Conservation (phyloP, 2,329 filamentous ascomycete genomes). For the Colletotrichum sp. region DNA sequence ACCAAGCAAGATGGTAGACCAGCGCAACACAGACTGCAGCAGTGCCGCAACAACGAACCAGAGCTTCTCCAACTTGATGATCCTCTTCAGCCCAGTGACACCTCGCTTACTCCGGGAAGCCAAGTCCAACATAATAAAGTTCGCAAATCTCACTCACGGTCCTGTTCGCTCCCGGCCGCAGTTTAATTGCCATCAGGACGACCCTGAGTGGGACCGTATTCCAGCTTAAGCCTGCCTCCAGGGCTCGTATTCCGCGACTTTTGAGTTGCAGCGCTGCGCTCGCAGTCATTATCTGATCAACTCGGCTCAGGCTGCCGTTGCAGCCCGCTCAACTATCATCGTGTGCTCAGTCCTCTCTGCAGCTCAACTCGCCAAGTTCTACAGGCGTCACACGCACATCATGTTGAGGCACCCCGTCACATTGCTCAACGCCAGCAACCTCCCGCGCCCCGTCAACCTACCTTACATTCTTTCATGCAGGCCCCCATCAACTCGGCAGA, state of each 20-base stretch:
- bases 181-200: neutral
- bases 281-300: neutral
- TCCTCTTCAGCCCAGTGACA: neutral
- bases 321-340: neutral
- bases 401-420: neutral
- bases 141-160: neutral
- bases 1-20: neutral
- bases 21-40: neutral
- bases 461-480: neutral
- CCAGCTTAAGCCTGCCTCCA: neutral
- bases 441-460: neutral
- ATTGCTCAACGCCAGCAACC: neutral
- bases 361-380: neutral
- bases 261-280: neutral
- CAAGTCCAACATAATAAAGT: neutral
- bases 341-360: neutral
- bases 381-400: neutral
- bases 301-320: neutral
- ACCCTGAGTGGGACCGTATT: neutral
- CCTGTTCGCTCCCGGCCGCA: neutral
- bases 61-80: neutral
- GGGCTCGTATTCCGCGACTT: neutral
- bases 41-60: neutral
- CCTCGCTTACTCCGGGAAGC: neutral
- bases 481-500: neutral